Evolutionary conservation across 352 stramenopile species (phyloP).

Genomic region (Phytophthora megakarya): DNA sequence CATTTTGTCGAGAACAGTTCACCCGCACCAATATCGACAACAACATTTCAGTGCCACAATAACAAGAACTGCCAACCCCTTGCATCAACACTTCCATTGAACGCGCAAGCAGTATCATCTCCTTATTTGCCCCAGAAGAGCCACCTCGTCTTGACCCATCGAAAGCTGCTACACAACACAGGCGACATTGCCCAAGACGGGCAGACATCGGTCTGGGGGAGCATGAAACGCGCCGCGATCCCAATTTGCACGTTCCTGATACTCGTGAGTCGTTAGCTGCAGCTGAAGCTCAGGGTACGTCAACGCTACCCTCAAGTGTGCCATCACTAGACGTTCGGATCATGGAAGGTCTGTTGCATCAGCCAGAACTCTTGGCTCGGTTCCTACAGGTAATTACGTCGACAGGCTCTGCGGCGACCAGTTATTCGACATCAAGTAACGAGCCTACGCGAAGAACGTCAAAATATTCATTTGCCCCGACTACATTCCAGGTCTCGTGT

Average conservation of each 20-base stretch:
- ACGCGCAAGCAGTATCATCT: not conserved
- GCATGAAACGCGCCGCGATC: too few relatives aligned
- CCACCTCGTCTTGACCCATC: too few relatives aligned
- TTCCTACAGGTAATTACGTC: conserved; percentile 7
- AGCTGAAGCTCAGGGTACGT: too few relatives aligned
- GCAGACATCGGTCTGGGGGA: too few relatives aligned
- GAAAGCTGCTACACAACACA: too few relatives aligned
- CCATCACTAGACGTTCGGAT: conserved; percentile 3
- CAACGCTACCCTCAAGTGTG: too few relatives aligned
- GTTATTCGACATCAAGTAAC: not conserved
- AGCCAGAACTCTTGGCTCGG: conserved; percentile 9
- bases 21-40: not conserved
- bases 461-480: conserved; percentile 16
- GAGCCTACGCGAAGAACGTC: not conserved
- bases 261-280: too few relatives aligned
- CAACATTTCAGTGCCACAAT: too few relatives aligned
- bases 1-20: not conserved
- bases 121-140: conserved; percentile 2
- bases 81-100: not conserved
- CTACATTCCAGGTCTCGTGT: too few relatives aligned
- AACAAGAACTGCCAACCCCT: not conserved
- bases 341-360: conserved; percentile 10
- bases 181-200: too few relatives aligned
- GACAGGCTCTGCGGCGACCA: not conserved
- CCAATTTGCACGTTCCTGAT: too few relatives aligned